Conservation (phyloP, 306 rosid species). For the Cicer bijugum region DNA sequence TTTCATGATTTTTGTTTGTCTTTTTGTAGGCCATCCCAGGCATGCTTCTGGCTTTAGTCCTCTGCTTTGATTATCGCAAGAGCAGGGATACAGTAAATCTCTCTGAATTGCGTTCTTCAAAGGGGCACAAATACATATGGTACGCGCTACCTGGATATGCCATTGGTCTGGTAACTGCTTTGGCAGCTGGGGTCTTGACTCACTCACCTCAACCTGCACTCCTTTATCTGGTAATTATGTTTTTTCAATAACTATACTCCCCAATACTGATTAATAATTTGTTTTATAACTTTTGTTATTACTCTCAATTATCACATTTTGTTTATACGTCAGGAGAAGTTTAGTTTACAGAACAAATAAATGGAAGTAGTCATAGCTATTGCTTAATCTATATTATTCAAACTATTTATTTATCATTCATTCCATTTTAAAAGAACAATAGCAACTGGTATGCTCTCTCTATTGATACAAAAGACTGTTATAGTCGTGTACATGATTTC, state of each 20-base stretch:
- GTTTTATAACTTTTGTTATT: slow-evolving; percentile 19
- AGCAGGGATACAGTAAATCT: slow-evolving; percentile 71
- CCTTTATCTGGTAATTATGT: slow-evolving; percentile 78
- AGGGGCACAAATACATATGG: slow-evolving; percentile 98
- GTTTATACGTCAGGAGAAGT: slow-evolving; percentile 1
- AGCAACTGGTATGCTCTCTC: slow-evolving; percentile 12
- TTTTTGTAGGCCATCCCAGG: slow-evolving; percentile 85
- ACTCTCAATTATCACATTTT: slow-evolving; percentile 5
- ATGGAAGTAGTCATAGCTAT: slow-evolving; percentile 27
- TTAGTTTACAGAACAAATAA: slow-evolving; percentile 16
- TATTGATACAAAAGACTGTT: slow-evolving; percentile 1
- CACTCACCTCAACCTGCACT: slow-evolving; percentile 97
- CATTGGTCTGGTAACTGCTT: slow-evolving; percentile 80
- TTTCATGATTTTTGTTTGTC: slow-evolving; percentile 21
- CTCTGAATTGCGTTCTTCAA: slow-evolving; percentile 73
- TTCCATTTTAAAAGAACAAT: slow-evolving; percentile 2
- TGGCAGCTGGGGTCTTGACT: slow-evolving; percentile 93
- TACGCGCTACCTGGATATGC: slow-evolving; percentile 98
- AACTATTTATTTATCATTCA: slow-evolving; percentile 17
- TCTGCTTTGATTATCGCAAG: slow-evolving; percentile 87
- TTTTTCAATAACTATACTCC: slow-evolving; percentile 5
- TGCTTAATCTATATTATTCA: not conserved
- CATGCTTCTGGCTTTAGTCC: slow-evolving; percentile 94
- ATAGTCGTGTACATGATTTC: slow-evolving; percentile 7
- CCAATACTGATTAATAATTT: not conserved